Conservation (phyloP, 169 alveolate genomes). For the Amoebophrya sp. region DNA sequence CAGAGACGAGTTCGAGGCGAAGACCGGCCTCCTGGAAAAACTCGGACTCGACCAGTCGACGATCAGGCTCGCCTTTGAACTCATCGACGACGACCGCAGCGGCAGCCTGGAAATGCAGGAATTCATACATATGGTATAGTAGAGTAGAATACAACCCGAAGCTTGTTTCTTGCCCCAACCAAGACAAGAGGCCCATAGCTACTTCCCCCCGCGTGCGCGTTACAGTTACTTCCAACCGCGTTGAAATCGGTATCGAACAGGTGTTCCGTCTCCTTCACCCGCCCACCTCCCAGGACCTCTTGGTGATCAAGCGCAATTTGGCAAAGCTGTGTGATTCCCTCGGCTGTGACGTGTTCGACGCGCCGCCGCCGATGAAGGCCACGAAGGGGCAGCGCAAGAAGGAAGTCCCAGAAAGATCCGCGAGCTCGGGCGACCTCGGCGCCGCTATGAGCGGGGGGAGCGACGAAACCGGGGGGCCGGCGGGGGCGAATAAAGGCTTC, state of each 20-base stretch:
- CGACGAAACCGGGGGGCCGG: too few species aligned
- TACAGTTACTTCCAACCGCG: too few species aligned
- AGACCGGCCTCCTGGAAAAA: background rate
- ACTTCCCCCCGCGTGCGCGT: too few species aligned
- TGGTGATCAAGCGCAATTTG: background rate
- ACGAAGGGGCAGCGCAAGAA: background rate
- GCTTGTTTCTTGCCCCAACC: too few species aligned
- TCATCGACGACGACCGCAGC: background rate
- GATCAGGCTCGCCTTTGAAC: background rate
- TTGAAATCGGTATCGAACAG: too few species aligned
- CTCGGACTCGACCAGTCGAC: background rate
- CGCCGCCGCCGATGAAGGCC: background rate
- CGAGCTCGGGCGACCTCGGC: too few species aligned
- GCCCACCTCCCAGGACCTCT: slow-evolving; percentile 7
- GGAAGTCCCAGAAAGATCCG: too few species aligned
- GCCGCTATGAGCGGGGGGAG: too few species aligned
- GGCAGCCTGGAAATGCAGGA: background rate
- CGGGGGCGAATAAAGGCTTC: too few species aligned
- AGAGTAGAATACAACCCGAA: too few species aligned
- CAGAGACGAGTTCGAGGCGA: background rate
- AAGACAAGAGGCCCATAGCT: too few species aligned
- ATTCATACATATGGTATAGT: background rate
- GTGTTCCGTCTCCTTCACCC: slow-evolving; percentile 4
- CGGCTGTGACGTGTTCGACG: background rate
- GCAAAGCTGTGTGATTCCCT: background rate